Base-by-base conservation (phyloP, 2,329 filamentous ascomycete genomes). In the Thielaviopsis punctulata region DNA sequence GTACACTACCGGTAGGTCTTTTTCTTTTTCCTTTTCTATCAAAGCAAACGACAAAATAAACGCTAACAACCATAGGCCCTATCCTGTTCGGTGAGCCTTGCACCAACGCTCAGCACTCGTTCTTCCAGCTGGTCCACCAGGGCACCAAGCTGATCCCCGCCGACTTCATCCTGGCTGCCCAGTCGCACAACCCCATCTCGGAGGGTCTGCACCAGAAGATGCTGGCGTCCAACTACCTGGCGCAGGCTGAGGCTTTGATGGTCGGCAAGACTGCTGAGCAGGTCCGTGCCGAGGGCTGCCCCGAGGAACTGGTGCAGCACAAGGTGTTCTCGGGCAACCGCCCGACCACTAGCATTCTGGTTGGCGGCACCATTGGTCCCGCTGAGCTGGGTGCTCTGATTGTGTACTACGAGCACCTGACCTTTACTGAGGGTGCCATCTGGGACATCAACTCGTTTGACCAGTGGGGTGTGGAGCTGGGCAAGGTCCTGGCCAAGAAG, bases 401-500 rank as follows among this genome's bases (percentile, higher is more conserved):
- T 61, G 90, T 88, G 59, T 98, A 96, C 77, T 98, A 98, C 70
- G 92, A 98, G 76, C 92, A 98, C 71, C 72, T 96, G 56, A 96
- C 92, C 53, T 98, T 98, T 69, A 93, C 86, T 36, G 92, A 98
- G 72, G 92, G 92, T 62, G 90, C 89, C 50, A 76, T 98, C 65
- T 98, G 92, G 92, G 94, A 96, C 72, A 95, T 98, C 75, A 98
- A 98, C 79, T 88, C 83, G 63, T 98, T 96, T 65, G 92, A 98
- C 72, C 92, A 98, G 75, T 98, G 92, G 92, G 92, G 92, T 70
- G 92, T 98, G 45, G 92, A 98, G 76, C 74, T 98, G 57, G 92
- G 92, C 67, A 98, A 98, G 82, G 81, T 84, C 41, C 73, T 98
- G 59, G 92, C 92, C 56, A 96, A 90, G 81, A 89, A 87, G 72